Percentiles rank a stretch among this genome's conserved stretches.
Conservation (phyloP, 2,329 filamentous ascomycete species). For the Penicillium sp. region DNA sequence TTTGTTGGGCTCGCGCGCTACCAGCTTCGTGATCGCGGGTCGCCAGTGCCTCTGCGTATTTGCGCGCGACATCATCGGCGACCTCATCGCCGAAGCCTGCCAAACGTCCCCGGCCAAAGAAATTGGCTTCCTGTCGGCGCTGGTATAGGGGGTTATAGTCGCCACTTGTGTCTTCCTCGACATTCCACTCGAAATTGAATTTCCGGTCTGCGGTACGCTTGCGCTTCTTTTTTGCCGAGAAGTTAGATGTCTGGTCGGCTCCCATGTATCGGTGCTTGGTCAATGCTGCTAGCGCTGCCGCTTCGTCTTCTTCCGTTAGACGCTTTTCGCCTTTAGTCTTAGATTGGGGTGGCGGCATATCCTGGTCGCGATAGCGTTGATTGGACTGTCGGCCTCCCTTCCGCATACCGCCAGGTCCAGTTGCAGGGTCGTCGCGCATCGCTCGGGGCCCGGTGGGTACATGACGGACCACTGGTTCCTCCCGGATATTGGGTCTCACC, state of each 20-base stretch:
- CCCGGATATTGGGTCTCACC: slow-evolving; percentile 1
- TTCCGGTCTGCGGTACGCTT: slow-evolving; percentile 91
- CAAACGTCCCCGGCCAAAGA: slow-evolving; percentile 66
- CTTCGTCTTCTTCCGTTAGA: slow-evolving; percentile 54
- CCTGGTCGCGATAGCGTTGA: slow-evolving; percentile 33
- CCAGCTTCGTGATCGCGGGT: slow-evolving; percentile 75
- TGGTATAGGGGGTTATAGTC: slow-evolving; percentile 81
- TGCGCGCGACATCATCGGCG: slow-evolving; percentile 50
- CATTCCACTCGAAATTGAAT: slow-evolving; percentile 99
- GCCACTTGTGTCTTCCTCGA: slow-evolving; percentile 84
- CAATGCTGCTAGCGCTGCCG: slow-evolving; percentile 66
- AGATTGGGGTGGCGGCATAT: slow-evolving; percentile 51
- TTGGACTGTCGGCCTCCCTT: slow-evolving; percentile 7
- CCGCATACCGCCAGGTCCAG: slow-evolving; percentile 52
- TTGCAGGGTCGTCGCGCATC: slow-evolving; percentile 55
- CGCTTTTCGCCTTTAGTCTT: slow-evolving; percentile 44
- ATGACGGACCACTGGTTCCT: slow-evolving; percentile 7
- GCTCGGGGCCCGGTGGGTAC: slow-evolving; percentile 69
- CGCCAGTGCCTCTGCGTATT: slow-evolving; percentile 67
- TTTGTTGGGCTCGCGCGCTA: slow-evolving; percentile 68
- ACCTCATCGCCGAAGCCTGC: slow-evolving; percentile 64
- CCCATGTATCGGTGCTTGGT: slow-evolving; percentile 86
- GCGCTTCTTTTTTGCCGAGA: slow-evolving; percentile 94
- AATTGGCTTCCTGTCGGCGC: slow-evolving; percentile 62
- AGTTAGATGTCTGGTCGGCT: slow-evolving; percentile 81